These are phyloP conservation scores for Gnetum montanum DNA, from an alignment of 75 land plant species.

Conservation along the genomic window DNA sequence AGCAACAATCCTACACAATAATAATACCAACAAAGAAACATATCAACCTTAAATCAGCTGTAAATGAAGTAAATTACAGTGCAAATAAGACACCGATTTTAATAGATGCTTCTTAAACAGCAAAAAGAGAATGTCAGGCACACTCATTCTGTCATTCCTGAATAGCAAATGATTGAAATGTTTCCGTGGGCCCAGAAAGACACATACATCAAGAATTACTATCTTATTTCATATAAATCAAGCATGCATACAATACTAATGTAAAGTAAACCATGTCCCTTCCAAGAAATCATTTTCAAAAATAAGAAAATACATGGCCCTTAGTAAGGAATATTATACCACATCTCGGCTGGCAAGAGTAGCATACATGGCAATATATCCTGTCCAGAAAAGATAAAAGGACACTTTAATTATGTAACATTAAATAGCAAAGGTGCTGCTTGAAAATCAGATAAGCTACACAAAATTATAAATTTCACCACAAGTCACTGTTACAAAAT, in stretches of 20 bases:
- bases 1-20: conserved; percentile 63
- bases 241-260: background rate
- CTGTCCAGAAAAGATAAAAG: conserved; percentile 55
- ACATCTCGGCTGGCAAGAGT: conserved; percentile 96
- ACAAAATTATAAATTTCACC: no score
- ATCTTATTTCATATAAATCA: background rate
- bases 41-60: background rate
- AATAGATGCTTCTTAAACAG: background rate
- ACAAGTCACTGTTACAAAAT: no score
- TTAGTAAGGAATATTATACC: no score
- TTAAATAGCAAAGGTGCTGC: no score
- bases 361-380: conserved; percentile 94
- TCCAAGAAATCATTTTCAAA: background rate
- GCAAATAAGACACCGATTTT: background rate
- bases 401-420: no score
- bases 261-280: background rate
- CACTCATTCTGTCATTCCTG: background rate
- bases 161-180: no score
- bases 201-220: background rate
- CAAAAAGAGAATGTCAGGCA: background rate
- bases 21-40: background rate
- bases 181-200: no score
- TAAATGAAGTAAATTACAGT: background rate
- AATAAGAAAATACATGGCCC: background rate
- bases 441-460: no score